These are phyloP conservation scores for Solanum arcanum DNA, from an alignment of 257 asterid species.

Conservation along the genomic window DNA sequence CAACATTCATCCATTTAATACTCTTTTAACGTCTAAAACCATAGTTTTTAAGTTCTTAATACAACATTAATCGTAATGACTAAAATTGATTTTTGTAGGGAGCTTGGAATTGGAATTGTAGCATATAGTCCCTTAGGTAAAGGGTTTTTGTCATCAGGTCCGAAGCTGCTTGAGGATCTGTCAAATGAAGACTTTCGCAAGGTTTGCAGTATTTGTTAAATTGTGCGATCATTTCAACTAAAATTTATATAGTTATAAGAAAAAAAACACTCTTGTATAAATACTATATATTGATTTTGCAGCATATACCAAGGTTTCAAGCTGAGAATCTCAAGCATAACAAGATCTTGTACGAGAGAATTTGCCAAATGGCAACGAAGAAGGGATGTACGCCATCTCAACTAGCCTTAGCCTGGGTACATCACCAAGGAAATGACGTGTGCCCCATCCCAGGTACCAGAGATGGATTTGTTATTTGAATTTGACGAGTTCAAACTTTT, in stretches of 20 bases:
- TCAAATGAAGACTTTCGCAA: conserved; percentile 22
- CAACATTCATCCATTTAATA: not conserved
- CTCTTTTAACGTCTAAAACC: not conserved
- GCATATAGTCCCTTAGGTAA: conserved; percentile 46
- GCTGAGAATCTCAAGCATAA: conserved; percentile 31
- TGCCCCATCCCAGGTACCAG: conserved; percentile 35
- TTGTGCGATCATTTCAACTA: not conserved
- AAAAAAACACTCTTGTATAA: not conserved
- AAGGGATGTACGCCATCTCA: conserved; percentile 45
- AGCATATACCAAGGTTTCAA: conserved; percentile 34
- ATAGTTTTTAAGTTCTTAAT: not conserved
- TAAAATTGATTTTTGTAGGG: conserved; percentile 7
- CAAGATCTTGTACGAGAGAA: conserved; percentile 13
- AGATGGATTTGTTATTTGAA: not conserved
- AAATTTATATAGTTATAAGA: not conserved
- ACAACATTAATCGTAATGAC: not conserved
- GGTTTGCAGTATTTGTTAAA: conserved; percentile 2
- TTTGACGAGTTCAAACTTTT: not conserved
- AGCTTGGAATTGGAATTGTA: conserved; percentile 46
- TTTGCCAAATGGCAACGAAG: conserved; percentile 16
- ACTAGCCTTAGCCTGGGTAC: conserved; percentile 50
- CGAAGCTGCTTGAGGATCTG: conserved; percentile 18
- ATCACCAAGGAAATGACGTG: conserved; percentile 40
- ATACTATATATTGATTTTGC: not conserved
- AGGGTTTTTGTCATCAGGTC: conserved; percentile 42